Evolutionary conservation across 1,284 basidiomycete species (phyloP), one percentile per base, ranked within the genome.

Genomic region (Tilletia setariae): DNA sequence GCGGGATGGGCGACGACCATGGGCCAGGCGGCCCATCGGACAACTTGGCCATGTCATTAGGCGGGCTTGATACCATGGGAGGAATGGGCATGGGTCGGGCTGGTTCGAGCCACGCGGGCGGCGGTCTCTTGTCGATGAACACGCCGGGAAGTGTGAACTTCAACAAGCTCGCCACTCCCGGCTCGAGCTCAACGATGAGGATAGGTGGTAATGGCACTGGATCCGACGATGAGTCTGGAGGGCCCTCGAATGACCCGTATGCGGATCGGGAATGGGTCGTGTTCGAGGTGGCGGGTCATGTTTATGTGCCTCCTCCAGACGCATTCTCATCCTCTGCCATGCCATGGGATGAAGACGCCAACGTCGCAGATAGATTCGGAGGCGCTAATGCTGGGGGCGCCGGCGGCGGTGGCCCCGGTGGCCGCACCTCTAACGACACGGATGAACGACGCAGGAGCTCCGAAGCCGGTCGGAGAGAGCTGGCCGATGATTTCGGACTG

Each of bases 281-380:
- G 11, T 79, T 79, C 68, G 77, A 79, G 65, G 74, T 73, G 23
- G 76, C 77, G 0, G 77, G 76, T 2, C 77, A 79, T 21, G 72
- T 76, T 4, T 79, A 77, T 67, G 75, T 76, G 49, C 72, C 56
- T 35, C 56, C 76, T 1, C 74, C 74, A 2, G 72, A 74, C 35
- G 71, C 68, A 4, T 32, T 59, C 32, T 46, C 63, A 7, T 42
- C 56, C 0, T 43, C 66, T 21, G 35, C 16, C 19, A 30, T 56
- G n/a, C 35, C 35, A 11, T 40, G 35, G 35, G 35, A 40, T 4
- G 35, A 40, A 40, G 35, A 40, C 4, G 35, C 6, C 35, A 11
- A 11, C 11, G 35, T 4, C 35, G n/a, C n/a, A n/a, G 35, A 40
- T 40, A 4, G 35, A 40, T 40, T 11, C 35, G 35, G 35, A 40